Evolutionary conservation across 140 eudicot genomes (phyloP).

Genomic region (Senecio squalidus): DNA sequence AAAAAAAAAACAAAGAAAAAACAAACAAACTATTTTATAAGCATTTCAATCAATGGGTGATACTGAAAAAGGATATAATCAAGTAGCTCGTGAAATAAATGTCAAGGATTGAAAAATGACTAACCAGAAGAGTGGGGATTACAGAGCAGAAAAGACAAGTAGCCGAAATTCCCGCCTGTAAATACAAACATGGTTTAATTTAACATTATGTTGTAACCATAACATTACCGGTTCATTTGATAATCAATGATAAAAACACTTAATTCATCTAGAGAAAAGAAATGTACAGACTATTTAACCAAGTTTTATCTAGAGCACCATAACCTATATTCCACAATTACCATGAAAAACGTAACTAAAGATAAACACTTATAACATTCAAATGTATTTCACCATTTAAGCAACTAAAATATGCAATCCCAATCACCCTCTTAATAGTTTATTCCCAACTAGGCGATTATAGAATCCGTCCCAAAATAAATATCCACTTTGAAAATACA

Average conservation of each 20-base stretch:
- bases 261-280: no score
- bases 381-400: no score
- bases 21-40: background rate
- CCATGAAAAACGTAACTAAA: no score
- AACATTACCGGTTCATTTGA: no score
- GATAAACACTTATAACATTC: background rate
- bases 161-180: conserved; percentile 71
- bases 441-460: no score
- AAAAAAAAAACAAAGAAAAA: no score
- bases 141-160: conserved; percentile 78
- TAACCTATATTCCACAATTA: no score
- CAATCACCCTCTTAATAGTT: background rate
- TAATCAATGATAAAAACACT: no score
- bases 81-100: background rate
- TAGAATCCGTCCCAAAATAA: background rate
- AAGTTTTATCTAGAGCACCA: no score
- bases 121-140: conserved; percentile 76
- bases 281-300: no score
- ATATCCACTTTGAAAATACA: no score
- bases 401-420: background rate
- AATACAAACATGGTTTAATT: background rate
- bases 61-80: background rate
- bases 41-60: conserved; percentile 6
- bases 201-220: background rate
- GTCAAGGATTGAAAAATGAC: conserved; percentile 23